Evolutionary conservation across 768 basidiomycete species (phyloP).

Genomic region (Trichaptum fuscoviolaceum): DNA sequence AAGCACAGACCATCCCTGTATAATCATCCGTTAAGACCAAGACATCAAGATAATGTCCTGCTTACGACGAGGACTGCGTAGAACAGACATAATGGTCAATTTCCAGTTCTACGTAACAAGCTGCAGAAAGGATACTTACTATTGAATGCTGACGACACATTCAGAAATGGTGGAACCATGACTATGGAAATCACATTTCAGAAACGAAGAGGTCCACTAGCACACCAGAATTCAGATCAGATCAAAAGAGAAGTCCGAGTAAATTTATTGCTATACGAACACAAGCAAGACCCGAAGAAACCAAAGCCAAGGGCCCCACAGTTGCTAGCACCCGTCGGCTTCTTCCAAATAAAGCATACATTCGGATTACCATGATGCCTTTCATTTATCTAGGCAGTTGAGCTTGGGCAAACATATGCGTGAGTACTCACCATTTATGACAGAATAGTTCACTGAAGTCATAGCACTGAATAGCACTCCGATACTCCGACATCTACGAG

Average conservation of each 20-base stretch:
- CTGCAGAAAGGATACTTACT: background rate
- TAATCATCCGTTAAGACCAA: background rate
- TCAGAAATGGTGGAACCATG: background rate
- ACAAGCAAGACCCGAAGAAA: background rate
- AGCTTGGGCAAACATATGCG: background rate
- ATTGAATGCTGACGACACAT: background rate
- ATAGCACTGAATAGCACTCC: background rate
- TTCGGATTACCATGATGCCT: background rate
- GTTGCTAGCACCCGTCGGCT: background rate
- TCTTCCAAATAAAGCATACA: background rate
- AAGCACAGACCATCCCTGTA: background rate
- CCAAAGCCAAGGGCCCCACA: background rate
- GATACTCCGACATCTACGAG: background rate
- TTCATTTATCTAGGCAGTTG: background rate
- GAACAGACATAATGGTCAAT: too few species aligned
- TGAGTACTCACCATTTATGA: background rate
- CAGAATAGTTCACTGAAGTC: background rate
- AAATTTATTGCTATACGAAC: background rate
- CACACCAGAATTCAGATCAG: background rate
- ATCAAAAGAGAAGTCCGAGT: background rate
- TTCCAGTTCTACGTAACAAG: background rate
- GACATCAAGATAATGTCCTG: background rate
- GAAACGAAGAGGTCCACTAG: background rate
- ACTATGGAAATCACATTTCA: background rate
- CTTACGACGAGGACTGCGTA: background rate